Percentiles rank a stretch among this genome's conserved stretches.
These are phyloP conservation scores for Bipolaris bicolor DNA, from an alignment of 2,329 filamentous ascomycete species.

Conservation along the genomic window DNA sequence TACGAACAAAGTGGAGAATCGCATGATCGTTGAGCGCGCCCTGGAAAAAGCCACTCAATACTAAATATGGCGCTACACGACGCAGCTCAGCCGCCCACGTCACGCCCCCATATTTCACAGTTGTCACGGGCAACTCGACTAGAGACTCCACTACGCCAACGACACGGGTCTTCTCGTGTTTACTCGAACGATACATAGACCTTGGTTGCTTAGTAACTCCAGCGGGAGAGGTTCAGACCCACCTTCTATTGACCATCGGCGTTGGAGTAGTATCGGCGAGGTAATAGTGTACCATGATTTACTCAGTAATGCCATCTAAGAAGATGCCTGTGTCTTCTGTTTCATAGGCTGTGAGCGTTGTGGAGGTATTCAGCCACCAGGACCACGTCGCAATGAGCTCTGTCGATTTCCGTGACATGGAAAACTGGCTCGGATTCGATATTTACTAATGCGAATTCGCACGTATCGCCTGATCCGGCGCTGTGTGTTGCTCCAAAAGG, in stretches of 20 bases:
- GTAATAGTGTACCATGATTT: background rate
- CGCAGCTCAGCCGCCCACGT: background rate
- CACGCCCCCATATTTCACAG: background rate
- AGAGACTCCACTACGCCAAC: background rate
- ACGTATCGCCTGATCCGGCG: background rate
- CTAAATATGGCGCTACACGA: background rate
- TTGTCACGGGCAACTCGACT: background rate
- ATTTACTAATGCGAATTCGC: conserved; percentile 10
- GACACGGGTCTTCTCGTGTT: background rate
- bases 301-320: background rate
- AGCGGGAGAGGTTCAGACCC: background rate
- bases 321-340: background rate
- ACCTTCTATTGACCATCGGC: conserved; percentile 3
- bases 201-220: background rate
- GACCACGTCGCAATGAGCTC: conserved; percentile 6
- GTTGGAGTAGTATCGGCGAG: background rate
- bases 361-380: conserved; percentile 1
- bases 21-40: too few species aligned
- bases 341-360: background rate
- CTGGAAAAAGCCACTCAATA: background rate
- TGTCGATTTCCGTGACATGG: conserved; percentile 2
- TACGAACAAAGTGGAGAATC: too few species aligned
- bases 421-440: background rate
- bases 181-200: background rate
- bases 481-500: background rate